A percentile compares a stretch with the other conserved stretches of the same genome.
These are phyloP conservation scores for Metrosideros polymorpha DNA, from an alignment of 441 rosid species.

Conservation along the genomic window DNA sequence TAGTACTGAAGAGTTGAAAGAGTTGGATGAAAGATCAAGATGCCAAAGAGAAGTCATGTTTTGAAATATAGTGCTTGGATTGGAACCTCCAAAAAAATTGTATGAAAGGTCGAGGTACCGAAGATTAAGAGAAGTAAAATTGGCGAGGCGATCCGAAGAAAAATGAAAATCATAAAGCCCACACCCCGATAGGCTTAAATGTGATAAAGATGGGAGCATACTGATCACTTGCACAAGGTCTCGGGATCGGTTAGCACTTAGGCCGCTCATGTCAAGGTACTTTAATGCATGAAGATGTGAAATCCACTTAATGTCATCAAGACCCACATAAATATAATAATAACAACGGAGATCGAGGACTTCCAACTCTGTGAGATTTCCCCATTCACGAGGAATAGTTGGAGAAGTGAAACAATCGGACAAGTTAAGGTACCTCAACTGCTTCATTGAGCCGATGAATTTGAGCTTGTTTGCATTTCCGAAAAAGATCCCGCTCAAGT, in stretches of 20 bases:
- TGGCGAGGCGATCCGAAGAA: neutral
- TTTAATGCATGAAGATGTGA: neutral
- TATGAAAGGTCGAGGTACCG: neutral
- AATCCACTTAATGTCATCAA: neutral
- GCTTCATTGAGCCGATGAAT: neutral
- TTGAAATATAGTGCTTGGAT: neutral
- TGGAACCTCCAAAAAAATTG: accelerated
- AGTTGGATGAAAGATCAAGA: neutral
- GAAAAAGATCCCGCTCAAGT: neutral
- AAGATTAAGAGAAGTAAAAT: neutral
- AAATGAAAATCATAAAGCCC: neutral
- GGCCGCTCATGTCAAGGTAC: neutral
- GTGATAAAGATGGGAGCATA: neutral
- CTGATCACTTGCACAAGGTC: neutral
- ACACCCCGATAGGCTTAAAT: neutral
- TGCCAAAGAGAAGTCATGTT: neutral
- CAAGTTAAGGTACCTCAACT: neutral
- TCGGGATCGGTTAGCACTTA: accelerated
- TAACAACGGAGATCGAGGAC: neutral
- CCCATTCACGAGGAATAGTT: neutral
- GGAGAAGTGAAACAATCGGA: neutral
- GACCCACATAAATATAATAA: accelerated
- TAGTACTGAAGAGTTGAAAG: neutral
- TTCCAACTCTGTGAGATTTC: neutral
- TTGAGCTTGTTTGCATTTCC: accelerated